These are phyloP conservation scores for Talaromyces proteolyticus DNA, from an alignment of 495 filamentous ascomycete genomes.

Conservation along the genomic window DNA sequence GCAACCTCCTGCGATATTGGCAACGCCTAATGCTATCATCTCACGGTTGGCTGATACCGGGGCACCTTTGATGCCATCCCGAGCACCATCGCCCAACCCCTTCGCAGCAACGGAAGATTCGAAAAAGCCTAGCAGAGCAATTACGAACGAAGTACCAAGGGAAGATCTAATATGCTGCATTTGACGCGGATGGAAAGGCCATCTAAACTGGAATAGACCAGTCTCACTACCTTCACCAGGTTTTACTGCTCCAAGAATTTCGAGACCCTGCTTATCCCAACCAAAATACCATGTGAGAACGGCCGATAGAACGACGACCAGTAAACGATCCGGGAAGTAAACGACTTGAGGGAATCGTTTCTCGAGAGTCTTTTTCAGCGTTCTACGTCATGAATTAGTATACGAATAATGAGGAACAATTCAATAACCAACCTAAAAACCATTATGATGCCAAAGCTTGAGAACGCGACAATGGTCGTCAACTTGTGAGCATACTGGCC, in stretches of 20 bases:
- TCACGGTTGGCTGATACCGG: slow-evolving; percentile 87
- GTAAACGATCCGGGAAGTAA: slow-evolving; percentile 88
- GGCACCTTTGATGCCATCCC: slow-evolving; percentile 64
- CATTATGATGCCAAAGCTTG: slow-evolving; percentile 87
- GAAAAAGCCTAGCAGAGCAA: slow-evolving; percentile 94
- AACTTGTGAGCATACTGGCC: slow-evolving; percentile 58
- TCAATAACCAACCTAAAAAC: slow-evolving; percentile 54
- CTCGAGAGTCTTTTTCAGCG: slow-evolving; percentile 76
- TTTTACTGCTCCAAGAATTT: slow-evolving; percentile 76
- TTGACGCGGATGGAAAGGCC: slow-evolving; percentile 70
- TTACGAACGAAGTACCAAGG: slow-evolving; percentile 87
- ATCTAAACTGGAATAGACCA: slow-evolving; percentile 69
- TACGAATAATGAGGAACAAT: not conserved
- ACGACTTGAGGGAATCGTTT: slow-evolving; percentile 75
- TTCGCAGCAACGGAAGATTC: slow-evolving; percentile 98
- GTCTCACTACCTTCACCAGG: slow-evolving; percentile 48
- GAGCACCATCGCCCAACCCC: slow-evolving; percentile 59
- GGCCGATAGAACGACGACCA: slow-evolving; percentile 83
- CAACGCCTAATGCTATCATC: slow-evolving; percentile 84
- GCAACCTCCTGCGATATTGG: slow-evolving; percentile 84
- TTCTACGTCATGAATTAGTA: slow-evolving; percentile 35
- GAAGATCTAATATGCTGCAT: slow-evolving; percentile 81
- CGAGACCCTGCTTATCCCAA: slow-evolving; percentile 78
- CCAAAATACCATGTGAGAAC: slow-evolving; percentile 70
- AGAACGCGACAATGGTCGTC: slow-evolving; percentile 67